Base-by-base conservation (phyloP, 1,284 basidiomycete species). In the Marasmius fiardii region DNA sequence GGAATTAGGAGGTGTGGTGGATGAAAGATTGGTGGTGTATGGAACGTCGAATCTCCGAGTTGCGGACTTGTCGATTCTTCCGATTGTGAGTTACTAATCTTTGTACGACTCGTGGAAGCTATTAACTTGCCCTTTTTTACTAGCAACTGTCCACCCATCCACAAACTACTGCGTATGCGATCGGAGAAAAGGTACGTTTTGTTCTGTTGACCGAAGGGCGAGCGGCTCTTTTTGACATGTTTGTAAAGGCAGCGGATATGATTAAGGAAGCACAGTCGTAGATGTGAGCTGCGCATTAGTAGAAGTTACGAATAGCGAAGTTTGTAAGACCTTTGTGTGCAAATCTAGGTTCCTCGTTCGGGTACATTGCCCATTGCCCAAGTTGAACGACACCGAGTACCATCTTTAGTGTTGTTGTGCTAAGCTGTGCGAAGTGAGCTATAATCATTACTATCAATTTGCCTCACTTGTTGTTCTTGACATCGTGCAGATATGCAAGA, bases 121-220 rank as follows among this genome's bases (percentile, higher is more conserved):
- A 20, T 24, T 24, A 20, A 18, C 44, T 10, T 16, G 23, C 7
- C 16, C 7, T 45, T 16, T 23, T 3, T 24, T 45, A 28, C 10
- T 31, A 49, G 47, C n/a, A 31, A 33, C 18, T 49, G 14, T 28
- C 47, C 18, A 49, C 47, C 24, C 47, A 49, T 33, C 28, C 31
- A 2, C 47, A 49, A 20, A 16, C 26, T 49, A 49, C 47, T 8
- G 47, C 47, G 4, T 49, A 49, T 49, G 47, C 26, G 14, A 49
- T 49, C 16, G 47, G 47, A 31, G 47, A 49, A 31, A 49, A 49
- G 47, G 47, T 49, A 33, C 10, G 47, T 49, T 28, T 31, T 7
- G n/a, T 31, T 45, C 16, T 41, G 10, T 41, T 41, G 16, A 5
- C 4, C 47, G 24, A 31, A 24, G 18, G 12, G 2, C 4, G 6